phyloP scores from a whole-genome alignment of 2,329 filamentous ascomycete species.

The Claviceps pusilla region DNA sequence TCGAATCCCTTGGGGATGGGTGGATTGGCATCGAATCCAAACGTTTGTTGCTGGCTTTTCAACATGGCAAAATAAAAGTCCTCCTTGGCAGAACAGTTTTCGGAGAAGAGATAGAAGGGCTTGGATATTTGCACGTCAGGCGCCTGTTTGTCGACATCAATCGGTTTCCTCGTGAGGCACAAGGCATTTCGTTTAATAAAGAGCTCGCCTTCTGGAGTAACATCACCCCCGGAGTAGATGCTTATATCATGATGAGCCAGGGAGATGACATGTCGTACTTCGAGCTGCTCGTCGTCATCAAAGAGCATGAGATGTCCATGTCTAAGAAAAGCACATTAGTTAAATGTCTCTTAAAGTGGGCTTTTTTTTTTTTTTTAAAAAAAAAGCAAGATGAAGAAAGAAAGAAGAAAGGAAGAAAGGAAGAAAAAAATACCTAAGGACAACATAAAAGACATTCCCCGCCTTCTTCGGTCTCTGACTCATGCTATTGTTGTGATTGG shows the following conservation, averaged over 20 bases:
- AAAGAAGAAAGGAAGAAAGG: neutral
- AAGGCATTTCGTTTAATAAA: conserved; percentile 93
- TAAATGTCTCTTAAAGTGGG: neutral
- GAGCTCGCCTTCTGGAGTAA: conserved; percentile 77
- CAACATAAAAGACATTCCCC: conserved; percentile 85
- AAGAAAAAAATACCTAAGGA: conserved; percentile 49
- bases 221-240: conserved; percentile 65
- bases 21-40: conserved; percentile 35
- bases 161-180: conserved; percentile 53
- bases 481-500: conserved; percentile 28
- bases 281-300: conserved; percentile 85
- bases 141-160: conserved; percentile 33
- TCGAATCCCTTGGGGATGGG: conserved; percentile 66
- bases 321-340: conserved; percentile 26
- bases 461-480: conserved; percentile 47
- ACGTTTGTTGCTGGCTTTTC: conserved; percentile 61
- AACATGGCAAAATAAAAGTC: conserved; percentile 94
- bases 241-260: conserved; percentile 75
- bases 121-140: conserved; percentile 48
- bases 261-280: conserved; percentile 91
- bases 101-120: conserved; percentile 87
- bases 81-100: conserved; percentile 92
- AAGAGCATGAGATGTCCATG: conserved; percentile 96
- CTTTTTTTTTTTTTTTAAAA: neutral
- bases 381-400: neutral